Evolutionary conservation across 768 basidiomycete genomes (phyloP).

Genomic region (Atractiella rhizophila): DNA sequence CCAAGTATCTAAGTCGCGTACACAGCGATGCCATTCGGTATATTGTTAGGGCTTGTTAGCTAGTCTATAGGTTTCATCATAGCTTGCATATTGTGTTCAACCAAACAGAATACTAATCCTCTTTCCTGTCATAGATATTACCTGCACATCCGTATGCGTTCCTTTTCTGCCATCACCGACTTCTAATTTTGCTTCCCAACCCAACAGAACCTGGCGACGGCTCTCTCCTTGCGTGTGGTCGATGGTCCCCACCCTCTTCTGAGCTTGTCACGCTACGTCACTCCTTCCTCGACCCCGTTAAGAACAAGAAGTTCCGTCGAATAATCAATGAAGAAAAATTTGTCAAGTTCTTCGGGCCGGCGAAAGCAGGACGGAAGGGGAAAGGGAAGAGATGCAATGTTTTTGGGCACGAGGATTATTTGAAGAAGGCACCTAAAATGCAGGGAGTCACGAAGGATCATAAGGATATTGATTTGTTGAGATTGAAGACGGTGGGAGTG

Average conservation of each 20-base stretch:
- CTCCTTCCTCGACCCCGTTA: conserved; percentile 19
- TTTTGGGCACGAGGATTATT: conserved; percentile 63
- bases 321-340: conserved; percentile 47
- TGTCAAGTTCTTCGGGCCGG: conserved; percentile 39
- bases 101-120: too few relatives aligned
- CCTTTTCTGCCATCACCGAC: too few relatives aligned
- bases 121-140: conserved; percentile 9
- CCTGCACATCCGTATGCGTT: conserved; percentile 7
- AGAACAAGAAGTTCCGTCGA: conserved; percentile 27
- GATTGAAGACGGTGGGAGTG: conserved; percentile 57
- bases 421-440: conserved; percentile 65
- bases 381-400: conserved; percentile 45
- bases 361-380: conserved; percentile 6
- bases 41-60: too few relatives aligned
- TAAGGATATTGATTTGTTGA: conserved; percentile 77
- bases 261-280: conserved; percentile 55
- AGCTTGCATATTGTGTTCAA: too few relatives aligned
- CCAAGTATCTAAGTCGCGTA: too few relatives aligned
- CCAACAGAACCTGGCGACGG: conserved; percentile 1
- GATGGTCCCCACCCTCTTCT: conserved; percentile 30
- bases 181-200: not conserved
- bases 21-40: too few relatives aligned
- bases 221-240: conserved; percentile 35
- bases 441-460: conserved; percentile 55
- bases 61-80: too few relatives aligned